Evolutionary conservation across 305 asterid species (phyloP).

Genomic region (Fraxinus ornus): DNA sequence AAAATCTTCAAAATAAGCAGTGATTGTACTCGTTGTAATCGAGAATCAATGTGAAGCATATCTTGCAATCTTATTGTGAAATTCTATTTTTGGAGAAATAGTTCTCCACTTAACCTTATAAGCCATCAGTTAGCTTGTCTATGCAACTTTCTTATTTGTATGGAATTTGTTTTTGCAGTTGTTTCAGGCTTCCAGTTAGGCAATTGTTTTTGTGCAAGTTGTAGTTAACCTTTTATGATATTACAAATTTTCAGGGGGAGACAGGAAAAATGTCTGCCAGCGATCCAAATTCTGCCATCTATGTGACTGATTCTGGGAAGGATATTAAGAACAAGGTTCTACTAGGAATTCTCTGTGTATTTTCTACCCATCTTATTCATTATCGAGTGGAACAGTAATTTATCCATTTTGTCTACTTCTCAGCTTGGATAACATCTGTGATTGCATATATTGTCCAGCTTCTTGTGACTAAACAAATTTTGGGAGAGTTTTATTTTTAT

Average conservation of each 20-base stretch:
- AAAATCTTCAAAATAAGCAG: not conserved
- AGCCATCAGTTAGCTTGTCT: not conserved
- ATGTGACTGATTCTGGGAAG: slow-evolving; percentile 83
- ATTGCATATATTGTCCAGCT: not conserved
- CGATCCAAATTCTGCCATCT: slow-evolving; percentile 89
- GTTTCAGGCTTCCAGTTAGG: slow-evolving; percentile 10
- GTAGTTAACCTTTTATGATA: slow-evolving; percentile 1
- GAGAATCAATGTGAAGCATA: not conserved
- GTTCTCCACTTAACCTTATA: not conserved
- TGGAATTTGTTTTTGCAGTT: slow-evolving; percentile 10
- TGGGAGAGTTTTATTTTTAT: not conserved
- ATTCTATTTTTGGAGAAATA: not conserved
- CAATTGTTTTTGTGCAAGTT: slow-evolving; percentile 13
- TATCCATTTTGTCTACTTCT: not conserved
- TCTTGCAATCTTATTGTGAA: not conserved
- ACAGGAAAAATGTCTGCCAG: slow-evolving; percentile 95
- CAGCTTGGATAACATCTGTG: not conserved
- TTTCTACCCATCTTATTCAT: not conserved
- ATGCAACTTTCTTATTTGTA: not conserved
- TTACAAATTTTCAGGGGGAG: slow-evolving; percentile 70
- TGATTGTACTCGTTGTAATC: not conserved
- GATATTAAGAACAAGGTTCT: slow-evolving; percentile 83
- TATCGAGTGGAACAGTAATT: not conserved
- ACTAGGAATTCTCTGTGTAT: not conserved
- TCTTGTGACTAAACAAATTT: not conserved